Evolutionary conservation across 306 rosid species (phyloP), one percentile per base, ranked within the genome.

Genomic region (Inga oerstediana): DNA sequence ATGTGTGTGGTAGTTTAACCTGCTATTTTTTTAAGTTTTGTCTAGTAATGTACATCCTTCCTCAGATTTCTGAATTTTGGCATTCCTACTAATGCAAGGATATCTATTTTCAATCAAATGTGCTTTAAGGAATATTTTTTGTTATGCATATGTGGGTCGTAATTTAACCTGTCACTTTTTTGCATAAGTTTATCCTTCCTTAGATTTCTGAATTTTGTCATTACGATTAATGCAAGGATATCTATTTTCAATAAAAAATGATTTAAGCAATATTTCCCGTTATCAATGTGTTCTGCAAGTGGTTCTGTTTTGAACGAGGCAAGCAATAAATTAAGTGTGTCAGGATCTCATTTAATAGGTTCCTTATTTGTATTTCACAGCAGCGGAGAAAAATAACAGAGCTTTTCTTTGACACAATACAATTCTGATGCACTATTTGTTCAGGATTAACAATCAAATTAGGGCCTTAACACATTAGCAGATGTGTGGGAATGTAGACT

Each of bases 141-240:
- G 43, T 32, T 49, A 74, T 64, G 49, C 19, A 41, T 64, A 48
- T 49, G 65, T 73, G 43, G n/a, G 13, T 15, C 8, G 51, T 73
- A 10, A 73, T 70, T 74, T 32, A 13, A 34, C 15, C 37, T 45
- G 37, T 32, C 35, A 7, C 59, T 10, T 19, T 54, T 34, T 17
- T 52, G 0, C 49, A 16, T 12, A 76, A 69, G 32, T 10, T 34
- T 75, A 65, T 22, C 41, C 39, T 32, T 80, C 16, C 61, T 64
- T 10, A 22, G 79, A 54, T 73, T 44, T 41, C 62, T 48, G 51
- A 41, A 74, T 62, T 79, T 64, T 72, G 46, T 37, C 44, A 9
- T 72, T 83, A 43, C 54, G 52, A 84, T 48, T n/a, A 52, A 44
- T 35, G 49, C 56, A 16, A 79, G 35, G 69, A 19, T 41, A 56